These are phyloP conservation scores for Mycothermus thermophilus DNA, from an alignment of 495 filamentous ascomycete genomes.

Conservation along the genomic window DNA sequence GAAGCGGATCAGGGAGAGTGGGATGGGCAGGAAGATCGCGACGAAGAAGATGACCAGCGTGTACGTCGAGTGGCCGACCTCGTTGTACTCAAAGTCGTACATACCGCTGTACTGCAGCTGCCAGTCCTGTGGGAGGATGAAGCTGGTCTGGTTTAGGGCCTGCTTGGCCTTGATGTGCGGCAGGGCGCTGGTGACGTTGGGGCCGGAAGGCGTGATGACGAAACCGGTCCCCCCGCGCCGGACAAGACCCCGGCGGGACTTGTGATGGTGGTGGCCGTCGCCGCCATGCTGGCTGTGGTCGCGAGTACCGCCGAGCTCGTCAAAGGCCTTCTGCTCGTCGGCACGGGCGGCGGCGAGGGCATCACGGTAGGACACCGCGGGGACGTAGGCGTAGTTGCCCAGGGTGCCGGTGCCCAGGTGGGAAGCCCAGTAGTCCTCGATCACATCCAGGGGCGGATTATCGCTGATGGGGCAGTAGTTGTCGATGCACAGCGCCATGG, in stretches of 20 bases:
- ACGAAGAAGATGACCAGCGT: conserved; percentile 6
- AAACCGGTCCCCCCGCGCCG: too few species aligned
- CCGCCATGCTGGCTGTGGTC: conserved; percentile 4
- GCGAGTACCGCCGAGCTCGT: background rate
- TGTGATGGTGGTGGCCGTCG: conserved; percentile 1
- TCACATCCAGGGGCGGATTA: conserved; percentile 4
- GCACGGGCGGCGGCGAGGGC: conserved; percentile 5
- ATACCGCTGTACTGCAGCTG: conserved; percentile 12
- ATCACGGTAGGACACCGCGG: conserved; percentile 4
- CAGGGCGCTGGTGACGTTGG: conserved; percentile 6
- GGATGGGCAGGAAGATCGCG: conserved; percentile 9
- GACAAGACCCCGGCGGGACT: too few species aligned
- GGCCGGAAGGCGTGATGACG: conserved; percentile 3
- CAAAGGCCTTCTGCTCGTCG: background rate
- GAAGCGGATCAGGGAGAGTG: conserved; percentile 9
- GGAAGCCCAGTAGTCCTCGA: conserved; percentile 12
- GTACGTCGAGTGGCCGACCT: conserved; percentile 9
- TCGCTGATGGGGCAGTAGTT: conserved; percentile 11
- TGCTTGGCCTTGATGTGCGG: conserved; percentile 8
- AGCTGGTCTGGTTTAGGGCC: conserved; percentile 9
- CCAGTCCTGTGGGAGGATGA: conserved; percentile 11
- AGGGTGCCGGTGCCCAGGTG: conserved; percentile 12
- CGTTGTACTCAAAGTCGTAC: conserved; percentile 11
- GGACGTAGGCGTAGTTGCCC: conserved; percentile 6
- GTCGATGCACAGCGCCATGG: conserved; percentile 12